Conservation (phyloP, 2,329 filamentous ascomycete genomes). For the Rhynchosporium secalis region DNA sequence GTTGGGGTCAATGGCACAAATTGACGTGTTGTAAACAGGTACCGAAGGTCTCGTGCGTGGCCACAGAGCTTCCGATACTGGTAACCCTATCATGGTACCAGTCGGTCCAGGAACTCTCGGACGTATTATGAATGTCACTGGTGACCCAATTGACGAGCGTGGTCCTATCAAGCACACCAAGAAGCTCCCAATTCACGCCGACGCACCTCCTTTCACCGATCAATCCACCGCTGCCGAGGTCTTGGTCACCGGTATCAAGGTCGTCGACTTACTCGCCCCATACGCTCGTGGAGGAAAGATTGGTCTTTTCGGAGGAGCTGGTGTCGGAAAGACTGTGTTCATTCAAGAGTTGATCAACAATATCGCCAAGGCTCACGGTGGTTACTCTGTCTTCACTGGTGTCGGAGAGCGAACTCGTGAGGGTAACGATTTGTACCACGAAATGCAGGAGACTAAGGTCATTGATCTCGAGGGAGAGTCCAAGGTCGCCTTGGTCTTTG, state of each 20-base stretch:
- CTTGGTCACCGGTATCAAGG: slow-evolving; percentile 99
- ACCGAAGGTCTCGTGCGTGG: slow-evolving; percentile 99
- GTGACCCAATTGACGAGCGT: slow-evolving; percentile 99
- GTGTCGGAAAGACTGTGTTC: slow-evolving; percentile 99
- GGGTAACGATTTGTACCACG: slow-evolving; percentile 99
- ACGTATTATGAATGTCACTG: slow-evolving; percentile 99
- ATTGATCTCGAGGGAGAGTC: slow-evolving; percentile 99
- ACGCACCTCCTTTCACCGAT: slow-evolving; percentile 87
- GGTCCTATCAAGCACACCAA: slow-evolving; percentile 95
- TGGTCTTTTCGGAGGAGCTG: slow-evolving; percentile 99
- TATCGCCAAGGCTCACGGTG: slow-evolving; percentile 99
- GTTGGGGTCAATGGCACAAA: slow-evolving; percentile 25
- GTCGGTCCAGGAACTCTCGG: slow-evolving; percentile 92
- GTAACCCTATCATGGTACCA: slow-evolving; percentile 92
- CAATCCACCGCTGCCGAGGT: slow-evolving; percentile 97
- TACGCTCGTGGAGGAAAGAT: slow-evolving; percentile 99
- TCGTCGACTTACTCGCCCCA: slow-evolving; percentile 96
- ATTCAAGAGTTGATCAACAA: slow-evolving; percentile 99
- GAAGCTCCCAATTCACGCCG: slow-evolving; percentile 87
- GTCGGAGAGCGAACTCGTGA: slow-evolving; percentile 99
- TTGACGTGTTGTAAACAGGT: slow-evolving; percentile 56
- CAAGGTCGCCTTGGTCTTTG: slow-evolving; percentile 99
- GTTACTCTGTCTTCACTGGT: slow-evolving; percentile 99
- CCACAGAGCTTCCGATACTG: slow-evolving; percentile 80
- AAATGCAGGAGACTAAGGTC: slow-evolving; percentile 99